Conservation (phyloP, 192 early-diverging fungal genomes). For the Neocallimastix lanati region DNA sequence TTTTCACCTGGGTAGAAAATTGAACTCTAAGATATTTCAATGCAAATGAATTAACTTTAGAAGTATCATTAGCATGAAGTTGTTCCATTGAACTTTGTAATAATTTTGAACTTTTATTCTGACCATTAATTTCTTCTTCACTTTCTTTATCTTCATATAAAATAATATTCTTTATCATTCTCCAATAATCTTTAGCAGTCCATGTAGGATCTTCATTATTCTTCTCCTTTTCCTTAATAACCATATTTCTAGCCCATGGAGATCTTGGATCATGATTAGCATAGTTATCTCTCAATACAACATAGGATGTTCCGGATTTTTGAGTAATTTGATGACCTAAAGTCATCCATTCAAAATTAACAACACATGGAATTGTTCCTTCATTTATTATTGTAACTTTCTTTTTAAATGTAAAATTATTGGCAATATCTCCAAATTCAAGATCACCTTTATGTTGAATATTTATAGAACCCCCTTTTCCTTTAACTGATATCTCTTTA, state of each 20-base stretch:
- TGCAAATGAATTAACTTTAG: neutral
- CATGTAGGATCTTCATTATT: conserved; percentile 1
- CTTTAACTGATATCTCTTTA: conserved; percentile 7
- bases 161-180: conserved; percentile 8
- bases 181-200: conserved; percentile 17
- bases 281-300: conserved; percentile 25
- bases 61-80: neutral
- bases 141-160: neutral
- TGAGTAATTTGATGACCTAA: conserved; percentile 24
- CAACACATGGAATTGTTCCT: conserved; percentile 32
- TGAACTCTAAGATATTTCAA: neutral
- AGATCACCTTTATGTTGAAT: conserved; percentile 34
- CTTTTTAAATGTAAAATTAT: conserved; percentile 25
- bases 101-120: neutral
- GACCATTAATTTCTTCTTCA: conserved; percentile 3
- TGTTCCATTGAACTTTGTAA: neutral
- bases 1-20: conserved; percentile 22
- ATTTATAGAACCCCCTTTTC: conserved; percentile 34
- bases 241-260: conserved; percentile 24
- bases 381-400: conserved; percentile 26
- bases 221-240: conserved; percentile 16
- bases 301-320: conserved; percentile 10
- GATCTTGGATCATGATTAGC: conserved; percentile 28
- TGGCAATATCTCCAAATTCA: conserved; percentile 39
- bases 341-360: conserved; percentile 27